Evolutionary conservation across 2,329 filamentous ascomycete genomes (phyloP), one percentile per base, ranked within the genome.

Genomic region (Orbilia ellipsospora): DNA sequence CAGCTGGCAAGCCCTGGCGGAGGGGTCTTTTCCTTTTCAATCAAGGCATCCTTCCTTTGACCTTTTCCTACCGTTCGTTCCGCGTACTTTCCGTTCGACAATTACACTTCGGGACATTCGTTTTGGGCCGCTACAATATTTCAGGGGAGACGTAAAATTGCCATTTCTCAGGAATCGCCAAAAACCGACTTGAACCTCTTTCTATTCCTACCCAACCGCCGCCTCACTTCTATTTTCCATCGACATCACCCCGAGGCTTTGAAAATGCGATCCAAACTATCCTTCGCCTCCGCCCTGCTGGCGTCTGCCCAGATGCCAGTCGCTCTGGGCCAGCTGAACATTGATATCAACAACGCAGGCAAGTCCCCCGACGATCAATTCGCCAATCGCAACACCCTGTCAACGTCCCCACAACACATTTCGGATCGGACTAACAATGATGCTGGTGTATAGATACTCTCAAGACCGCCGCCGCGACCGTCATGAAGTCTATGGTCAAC

Each of bases 191-290:
- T 36, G 31, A 36, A 36, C 31, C 31, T 36, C 31, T 36, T 36
- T 36, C 31, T 36, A 36, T 36, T 10, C 31, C 8, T 36, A 23
- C 23, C 42, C 44, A n/a, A 18, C 44, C 7, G 4, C 44, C 44
- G 5, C 13, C 13, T 48, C 13, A n/a, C 44, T 6, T 48, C 44
- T 1, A 48, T 36, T 36, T 12, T n/a, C 44, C 44, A 13, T n/a
- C 44, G 13, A 48, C 44, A 8, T 31, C 16, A 16, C 31, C 23
- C 13, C 18, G 10, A 10, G 31, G 10, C 31, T 20, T 72, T 23
- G 42, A 74, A 23, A 31, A 74, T 74, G 70, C 52, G 63, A 36
- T 74, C 70, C 51, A 52, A 51, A 13, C 31, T 74, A 8, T 68
- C 40, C 18, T 28, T 42, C 23, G n/a, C 57, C 26, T 64, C 63